These are phyloP conservation scores for Phlegmacium glaucopus DNA, from an alignment of 768 basidiomycete genomes.

Conservation along the genomic window DNA sequence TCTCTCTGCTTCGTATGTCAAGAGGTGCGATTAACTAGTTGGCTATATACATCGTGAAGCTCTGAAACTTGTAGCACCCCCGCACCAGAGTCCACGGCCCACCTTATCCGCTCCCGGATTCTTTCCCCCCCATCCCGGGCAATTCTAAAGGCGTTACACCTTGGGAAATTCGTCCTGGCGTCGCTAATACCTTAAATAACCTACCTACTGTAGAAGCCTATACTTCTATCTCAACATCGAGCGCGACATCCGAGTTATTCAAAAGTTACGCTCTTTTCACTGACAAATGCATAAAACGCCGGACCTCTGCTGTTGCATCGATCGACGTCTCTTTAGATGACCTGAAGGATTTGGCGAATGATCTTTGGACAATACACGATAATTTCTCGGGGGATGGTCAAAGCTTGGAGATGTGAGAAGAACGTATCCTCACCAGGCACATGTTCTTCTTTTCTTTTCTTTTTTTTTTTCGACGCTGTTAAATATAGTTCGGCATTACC, in stretches of 20 bases:
- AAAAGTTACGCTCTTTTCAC: conserved; percentile 49
- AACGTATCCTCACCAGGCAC: no score
- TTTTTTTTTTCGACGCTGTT: no score
- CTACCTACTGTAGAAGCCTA: conserved; percentile 18
- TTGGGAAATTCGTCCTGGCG: neutral
- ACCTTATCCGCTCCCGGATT: conserved; percentile 58
- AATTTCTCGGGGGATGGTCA: conserved; percentile 23
- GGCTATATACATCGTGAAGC: neutral
- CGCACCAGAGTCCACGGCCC: conserved; percentile 41
- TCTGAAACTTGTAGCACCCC: conserved; percentile 3
- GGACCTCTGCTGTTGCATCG: conserved; percentile 26
- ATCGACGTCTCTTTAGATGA: conserved; percentile 53
- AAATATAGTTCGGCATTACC: no score
- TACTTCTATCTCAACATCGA: conserved; percentile 45
- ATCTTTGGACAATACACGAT: conserved; percentile 60
- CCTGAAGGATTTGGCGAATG: conserved; percentile 50
- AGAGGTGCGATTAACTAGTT: conserved; percentile 33
- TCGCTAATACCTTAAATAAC: neutral
- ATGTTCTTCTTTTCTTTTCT: no score
- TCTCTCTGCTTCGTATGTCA: conserved; percentile 27
- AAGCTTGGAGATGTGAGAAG: conserved; percentile 15
- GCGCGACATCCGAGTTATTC: conserved; percentile 38
- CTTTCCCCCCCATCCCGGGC: conserved; percentile 43
- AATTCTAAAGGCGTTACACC: neutral
- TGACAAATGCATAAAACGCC: conserved; percentile 40